Evolutionary conservation across 1,284 basidiomycete species (phyloP).

Genomic region (Leccinum angustisporum): DNA sequence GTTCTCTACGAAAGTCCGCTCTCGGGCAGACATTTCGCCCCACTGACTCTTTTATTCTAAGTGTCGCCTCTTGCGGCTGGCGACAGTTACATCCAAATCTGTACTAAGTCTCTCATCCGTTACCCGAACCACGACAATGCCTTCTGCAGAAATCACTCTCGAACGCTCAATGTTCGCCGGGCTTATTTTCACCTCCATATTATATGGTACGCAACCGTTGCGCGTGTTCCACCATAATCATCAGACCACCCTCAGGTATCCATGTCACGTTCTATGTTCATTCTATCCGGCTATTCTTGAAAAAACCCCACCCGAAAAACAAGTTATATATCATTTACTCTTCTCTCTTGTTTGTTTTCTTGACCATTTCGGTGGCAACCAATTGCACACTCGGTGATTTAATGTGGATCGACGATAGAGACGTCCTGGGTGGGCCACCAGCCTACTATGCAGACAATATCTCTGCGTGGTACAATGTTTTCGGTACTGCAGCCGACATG

Average conservation of each 20-base stretch:
- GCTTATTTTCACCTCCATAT: neutral
- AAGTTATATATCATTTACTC: slow-evolving; percentile 6
- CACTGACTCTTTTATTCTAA: neutral
- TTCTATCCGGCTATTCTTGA: slow-evolving; percentile 1
- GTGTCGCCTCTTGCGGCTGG: too few species aligned
- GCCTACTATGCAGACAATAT: neutral
- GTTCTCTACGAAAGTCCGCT: too few species aligned
- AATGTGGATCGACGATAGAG: slow-evolving; percentile 5
- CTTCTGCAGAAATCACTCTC: neutral
- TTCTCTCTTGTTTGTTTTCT: neutral
- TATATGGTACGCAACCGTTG: slow-evolving; percentile 1
- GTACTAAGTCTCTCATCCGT: neutral
- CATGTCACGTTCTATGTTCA: slow-evolving; percentile 1
- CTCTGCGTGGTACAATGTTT: slow-evolving; percentile 5
- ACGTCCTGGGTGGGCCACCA: slow-evolving; percentile 3
- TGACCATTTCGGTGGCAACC: slow-evolving; percentile 4
- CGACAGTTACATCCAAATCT: neutral
- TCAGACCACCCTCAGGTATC: neutral
- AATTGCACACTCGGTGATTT: slow-evolving; percentile 6
- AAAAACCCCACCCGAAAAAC: neutral
- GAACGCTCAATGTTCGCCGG: slow-evolving; percentile 6
- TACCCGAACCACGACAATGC: neutral
- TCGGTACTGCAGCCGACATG: slow-evolving; percentile 4
- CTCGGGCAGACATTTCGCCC: neutral
- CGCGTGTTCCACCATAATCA: neutral